Conservation (phyloP, 2,329 filamentous ascomycete species). For the Ascochyta lentis region DNA sequence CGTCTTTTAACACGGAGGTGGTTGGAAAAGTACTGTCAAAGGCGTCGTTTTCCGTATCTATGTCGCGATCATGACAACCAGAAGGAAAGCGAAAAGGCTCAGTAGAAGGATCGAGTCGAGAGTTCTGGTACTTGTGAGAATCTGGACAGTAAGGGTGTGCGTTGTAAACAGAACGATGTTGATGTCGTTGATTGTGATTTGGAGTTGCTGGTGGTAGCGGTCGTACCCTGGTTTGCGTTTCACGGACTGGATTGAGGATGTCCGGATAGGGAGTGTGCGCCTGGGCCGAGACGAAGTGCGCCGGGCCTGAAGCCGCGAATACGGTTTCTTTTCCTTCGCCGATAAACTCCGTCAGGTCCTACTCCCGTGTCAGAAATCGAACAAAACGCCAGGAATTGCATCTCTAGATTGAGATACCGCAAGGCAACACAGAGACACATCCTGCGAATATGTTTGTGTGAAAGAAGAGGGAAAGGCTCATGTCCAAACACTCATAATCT, state of each 20-base stretch:
- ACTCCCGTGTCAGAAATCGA: background rate
- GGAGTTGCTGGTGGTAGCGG: background rate
- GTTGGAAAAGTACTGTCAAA: background rate
- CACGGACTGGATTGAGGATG: constrained; percentile 12
- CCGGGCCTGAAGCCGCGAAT: background rate
- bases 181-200: background rate
- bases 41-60: background rate
- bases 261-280: constrained; percentile 4
- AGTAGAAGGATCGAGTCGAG: background rate
- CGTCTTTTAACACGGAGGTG: background rate
- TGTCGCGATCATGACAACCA: background rate
- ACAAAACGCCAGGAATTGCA: background rate
- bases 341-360: constrained; percentile 28
- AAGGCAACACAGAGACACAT: background rate
- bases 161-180: background rate
- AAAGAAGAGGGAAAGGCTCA: background rate
- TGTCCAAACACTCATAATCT: constrained; percentile 15
- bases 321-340: constrained; percentile 12
- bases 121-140: background rate
- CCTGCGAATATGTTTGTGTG: background rate
- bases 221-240: background rate
- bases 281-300: background rate
- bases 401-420: no score
- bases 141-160: background rate
- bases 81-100: background rate